Percentiles rank a stretch among this genome's conserved stretches.
phyloP scores from a whole-genome alignment of 2,329 filamentous ascomycete species.

The Xylaria multiplex region DNA sequence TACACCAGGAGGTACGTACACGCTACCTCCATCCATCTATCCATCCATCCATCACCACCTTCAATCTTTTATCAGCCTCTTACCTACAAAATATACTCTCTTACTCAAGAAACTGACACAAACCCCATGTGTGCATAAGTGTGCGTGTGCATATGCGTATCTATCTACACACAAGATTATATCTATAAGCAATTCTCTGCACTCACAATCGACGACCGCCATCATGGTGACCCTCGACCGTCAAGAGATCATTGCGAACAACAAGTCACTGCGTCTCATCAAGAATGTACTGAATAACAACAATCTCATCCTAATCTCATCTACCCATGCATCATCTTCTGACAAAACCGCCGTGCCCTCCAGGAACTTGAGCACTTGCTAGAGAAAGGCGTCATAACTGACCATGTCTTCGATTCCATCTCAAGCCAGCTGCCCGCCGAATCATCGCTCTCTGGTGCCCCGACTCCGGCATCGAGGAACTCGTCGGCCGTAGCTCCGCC shows the following conservation, averaged over 20 bases:
- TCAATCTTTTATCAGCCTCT: not conserved
- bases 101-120: too few species aligned
- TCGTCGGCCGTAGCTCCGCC: conserved; percentile 49
- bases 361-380: conserved; percentile 92
- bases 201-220: conserved; percentile 16
- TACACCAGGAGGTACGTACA: too few species aligned
- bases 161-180: too few species aligned
- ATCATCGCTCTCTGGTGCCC: conserved; percentile 65
- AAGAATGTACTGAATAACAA: conserved; percentile 70
- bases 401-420: conserved; percentile 79
- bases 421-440: conserved; percentile 78
- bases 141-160: too few species aligned
- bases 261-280: conserved; percentile 86
- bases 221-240: conserved; percentile 62
- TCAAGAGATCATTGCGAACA: conserved; percentile 73
- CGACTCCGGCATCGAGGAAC: conserved; percentile 52
- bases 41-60: too few species aligned
- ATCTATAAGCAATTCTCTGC: not conserved
- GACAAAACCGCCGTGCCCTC: conserved; percentile 1
- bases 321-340: not conserved
- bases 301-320: not conserved
- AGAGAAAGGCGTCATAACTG: conserved; percentile 81
- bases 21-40: too few species aligned
- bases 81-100: not conserved
- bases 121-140: too few species aligned